These are phyloP conservation scores for Phoenix dactylifera DNA, from an alignment of 176 grass and related monocot species.

Conservation along the genomic window DNA sequence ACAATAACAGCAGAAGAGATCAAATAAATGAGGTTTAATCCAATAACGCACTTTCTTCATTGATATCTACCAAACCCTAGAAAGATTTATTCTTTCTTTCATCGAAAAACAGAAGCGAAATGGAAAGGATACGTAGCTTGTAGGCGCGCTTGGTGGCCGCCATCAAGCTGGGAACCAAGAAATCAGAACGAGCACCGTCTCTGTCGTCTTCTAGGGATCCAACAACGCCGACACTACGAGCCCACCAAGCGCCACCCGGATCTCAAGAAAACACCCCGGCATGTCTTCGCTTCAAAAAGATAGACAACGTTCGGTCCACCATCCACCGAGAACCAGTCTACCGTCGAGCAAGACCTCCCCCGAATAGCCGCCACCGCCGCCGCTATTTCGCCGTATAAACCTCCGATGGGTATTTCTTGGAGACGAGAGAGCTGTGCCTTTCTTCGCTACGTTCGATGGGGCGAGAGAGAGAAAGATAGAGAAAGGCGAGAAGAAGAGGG, in stretches of 20 bases:
- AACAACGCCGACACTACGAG: conserved; percentile 4
- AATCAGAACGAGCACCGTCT: conserved; percentile 1
- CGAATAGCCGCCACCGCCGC: conserved; percentile 6
- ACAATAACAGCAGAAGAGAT: too few species aligned
- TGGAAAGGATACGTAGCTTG: conserved; percentile 96
- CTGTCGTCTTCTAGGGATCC: conserved; percentile 18
- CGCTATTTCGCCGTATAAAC: too few species aligned
- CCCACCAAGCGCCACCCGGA: conserved; percentile 18
- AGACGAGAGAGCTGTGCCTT: too few species aligned
- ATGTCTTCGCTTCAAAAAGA: conserved; percentile 1
- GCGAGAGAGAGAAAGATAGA: conserved; percentile 5
- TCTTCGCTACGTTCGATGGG: neutral
- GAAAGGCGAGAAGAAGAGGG: conserved; percentile 6
- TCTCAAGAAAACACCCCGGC: conserved; percentile 27
- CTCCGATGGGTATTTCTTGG: too few species aligned
- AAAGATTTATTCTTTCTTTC: too few species aligned
- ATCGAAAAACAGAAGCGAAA: neutral
- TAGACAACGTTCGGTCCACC: too few species aligned
- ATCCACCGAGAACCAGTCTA: too few species aligned
- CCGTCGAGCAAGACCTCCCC: neutral
- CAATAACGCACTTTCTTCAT: too few species aligned
- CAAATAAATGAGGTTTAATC: too few species aligned
- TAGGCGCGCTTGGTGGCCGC: conserved; percentile 95
- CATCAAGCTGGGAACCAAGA: conserved; percentile 32
- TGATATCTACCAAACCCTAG: too few species aligned